Percentiles rank a stretch among this genome's conserved stretches.
Conservation (phyloP, 148 eudicot species). For the Hydrangea macrophylla region DNA sequence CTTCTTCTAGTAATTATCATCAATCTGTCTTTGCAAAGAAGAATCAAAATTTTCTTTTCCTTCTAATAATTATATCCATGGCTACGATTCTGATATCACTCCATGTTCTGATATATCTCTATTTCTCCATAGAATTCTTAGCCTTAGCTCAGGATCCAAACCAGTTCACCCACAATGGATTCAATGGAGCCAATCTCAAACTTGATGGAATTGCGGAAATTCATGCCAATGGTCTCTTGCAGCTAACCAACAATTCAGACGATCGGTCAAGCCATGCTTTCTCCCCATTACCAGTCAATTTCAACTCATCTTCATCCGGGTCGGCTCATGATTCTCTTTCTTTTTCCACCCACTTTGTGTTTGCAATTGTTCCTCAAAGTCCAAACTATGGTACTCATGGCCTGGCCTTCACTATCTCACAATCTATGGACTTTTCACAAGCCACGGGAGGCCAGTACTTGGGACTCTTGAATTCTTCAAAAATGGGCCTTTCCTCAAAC, state of each 20-base stretch:
- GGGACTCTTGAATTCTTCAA: slow-evolving; percentile 20
- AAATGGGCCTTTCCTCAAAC: too few relatives aligned
- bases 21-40: too few relatives aligned
- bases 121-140: background rate
- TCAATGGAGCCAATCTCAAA: too few relatives aligned
- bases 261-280: too few relatives aligned
- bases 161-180: slow-evolving; percentile 10
- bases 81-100: too few relatives aligned
- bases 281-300: background rate
- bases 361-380: slow-evolving; percentile 9
- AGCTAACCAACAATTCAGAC: too few relatives aligned
- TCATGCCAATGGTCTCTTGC: too few relatives aligned
- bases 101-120: background rate
- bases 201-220: too few relatives aligned
- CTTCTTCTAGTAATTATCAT: too few relatives aligned
- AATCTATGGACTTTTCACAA: slow-evolving; percentile 10
- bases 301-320: background rate
- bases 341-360: slow-evolving; percentile 14
- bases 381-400: slow-evolving; percentile 11
- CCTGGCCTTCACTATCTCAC: slow-evolving; percentile 23
- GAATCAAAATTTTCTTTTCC: too few relatives aligned
- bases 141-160: slow-evolving; percentile 16
- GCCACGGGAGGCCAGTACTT: slow-evolving; percentile 12
- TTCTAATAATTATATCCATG: too few relatives aligned
- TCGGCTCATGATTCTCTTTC: slow-evolving; percentile 2